Evolutionary conservation across 192 early-diverging fungal species (phyloP).

Genomic region (Spinellus fusiger): DNA sequence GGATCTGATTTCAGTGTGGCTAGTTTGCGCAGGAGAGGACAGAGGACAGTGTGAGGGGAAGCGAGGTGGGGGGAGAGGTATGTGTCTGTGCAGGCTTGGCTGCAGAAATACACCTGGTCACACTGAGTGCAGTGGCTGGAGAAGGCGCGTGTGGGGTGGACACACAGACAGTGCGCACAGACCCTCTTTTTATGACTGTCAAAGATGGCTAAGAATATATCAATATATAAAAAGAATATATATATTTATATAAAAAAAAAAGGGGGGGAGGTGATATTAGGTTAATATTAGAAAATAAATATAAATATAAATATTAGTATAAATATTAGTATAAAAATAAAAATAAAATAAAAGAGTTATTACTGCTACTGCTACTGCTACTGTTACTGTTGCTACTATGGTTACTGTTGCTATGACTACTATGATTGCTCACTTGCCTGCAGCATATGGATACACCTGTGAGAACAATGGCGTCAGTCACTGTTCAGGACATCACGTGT

Average conservation of each 20-base stretch:
- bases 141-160: conserved; percentile 43
- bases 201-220: conserved; percentile 33
- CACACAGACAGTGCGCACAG: conserved; percentile 55
- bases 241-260: background rate
- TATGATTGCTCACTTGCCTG: conserved; percentile 7
- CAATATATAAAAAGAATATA: background rate
- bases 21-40: conserved; percentile 44
- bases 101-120: conserved; percentile 57
- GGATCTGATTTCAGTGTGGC: conserved; percentile 53
- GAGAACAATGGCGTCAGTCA: too few relatives aligned
- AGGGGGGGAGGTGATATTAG: background rate
- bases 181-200: conserved; percentile 57
- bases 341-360: background rate
- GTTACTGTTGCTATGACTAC: background rate
- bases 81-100: conserved; percentile 33
- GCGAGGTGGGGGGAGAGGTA: conserved; percentile 11
- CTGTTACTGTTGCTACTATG: background rate
- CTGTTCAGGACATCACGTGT: too few relatives aligned
- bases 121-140: conserved; percentile 48
- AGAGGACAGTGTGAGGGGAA: conserved; percentile 35
- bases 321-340: too few relatives aligned
- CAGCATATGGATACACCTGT: conserved; percentile 20
- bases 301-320: too few relatives aligned
- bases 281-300: too few relatives aligned
- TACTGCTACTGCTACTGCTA: background rate